These are phyloP conservation scores for Fraxinus angustifolia DNA, from an alignment of 305 asterid genomes.

Conservation along the genomic window DNA sequence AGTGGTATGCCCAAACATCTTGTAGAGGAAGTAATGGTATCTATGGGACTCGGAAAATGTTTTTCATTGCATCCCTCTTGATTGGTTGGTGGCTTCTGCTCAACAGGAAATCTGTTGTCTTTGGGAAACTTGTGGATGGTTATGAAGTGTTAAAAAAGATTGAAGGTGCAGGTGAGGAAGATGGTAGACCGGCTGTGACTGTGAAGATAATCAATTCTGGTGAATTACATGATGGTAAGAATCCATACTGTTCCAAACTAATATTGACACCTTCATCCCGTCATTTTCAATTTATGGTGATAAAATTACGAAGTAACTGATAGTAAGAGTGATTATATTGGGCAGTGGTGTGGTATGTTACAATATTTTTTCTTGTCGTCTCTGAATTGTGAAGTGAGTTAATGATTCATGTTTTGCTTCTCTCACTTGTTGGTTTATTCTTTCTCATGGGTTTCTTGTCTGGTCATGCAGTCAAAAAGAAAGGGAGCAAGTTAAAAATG, in stretches of 20 bases:
- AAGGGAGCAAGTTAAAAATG: conserved; percentile 41
- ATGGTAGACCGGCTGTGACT: conserved; percentile 81
- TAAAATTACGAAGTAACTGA: not conserved
- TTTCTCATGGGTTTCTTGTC: conserved; percentile 6
- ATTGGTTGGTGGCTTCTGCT: conserved; percentile 26
- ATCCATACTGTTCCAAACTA: not conserved
- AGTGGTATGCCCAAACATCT: not conserved
- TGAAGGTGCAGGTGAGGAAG: conserved; percentile 82
- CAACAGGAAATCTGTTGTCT: conserved; percentile 78
- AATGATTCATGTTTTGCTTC: not conserved
- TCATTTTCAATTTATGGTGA: not conserved
- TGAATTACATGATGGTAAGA: conserved; percentile 71
- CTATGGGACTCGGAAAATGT: not conserved
- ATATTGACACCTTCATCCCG: not conserved
- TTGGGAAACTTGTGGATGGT: conserved; percentile 91
- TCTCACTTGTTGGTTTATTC: conserved; percentile 1
- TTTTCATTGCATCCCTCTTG: not conserved
- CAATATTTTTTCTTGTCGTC: not conserved
- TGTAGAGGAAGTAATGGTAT: not conserved
- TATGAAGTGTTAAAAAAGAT: conserved; percentile 78
- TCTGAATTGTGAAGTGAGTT: not conserved
- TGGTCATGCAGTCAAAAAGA: conserved; percentile 45
- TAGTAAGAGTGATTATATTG: conserved; percentile 2
- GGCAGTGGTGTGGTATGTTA: not conserved
- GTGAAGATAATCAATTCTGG: conserved; percentile 91